Evolutionary conservation across 2,329 filamentous ascomycete genomes (phyloP).

Genomic region (Teratosphaeriaceae sp.): DNA sequence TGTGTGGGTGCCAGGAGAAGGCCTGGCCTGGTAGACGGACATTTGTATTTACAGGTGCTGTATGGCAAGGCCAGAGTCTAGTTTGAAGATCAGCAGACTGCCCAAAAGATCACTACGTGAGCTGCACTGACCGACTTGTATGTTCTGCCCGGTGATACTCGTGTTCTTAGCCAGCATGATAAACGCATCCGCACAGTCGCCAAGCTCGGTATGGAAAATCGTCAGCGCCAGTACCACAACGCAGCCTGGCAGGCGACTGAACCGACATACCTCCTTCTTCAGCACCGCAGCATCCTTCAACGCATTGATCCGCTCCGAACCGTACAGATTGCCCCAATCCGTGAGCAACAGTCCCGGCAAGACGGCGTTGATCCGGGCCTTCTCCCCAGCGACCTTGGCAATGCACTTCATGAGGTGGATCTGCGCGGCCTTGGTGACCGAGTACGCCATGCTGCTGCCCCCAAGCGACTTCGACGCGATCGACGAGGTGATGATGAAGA

Average conservation of each 20-base stretch:
- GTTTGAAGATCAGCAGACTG: not conserved
- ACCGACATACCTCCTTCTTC: slow-evolving; percentile 47
- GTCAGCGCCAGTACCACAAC: slow-evolving; percentile 2
- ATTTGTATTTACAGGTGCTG: slow-evolving; percentile 11
- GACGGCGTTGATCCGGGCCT: slow-evolving; percentile 59
- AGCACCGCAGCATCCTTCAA: slow-evolving; percentile 53
- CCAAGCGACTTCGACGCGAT: slow-evolving; percentile 45
- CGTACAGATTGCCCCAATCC: slow-evolving; percentile 51
- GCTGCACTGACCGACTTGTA: slow-evolving; percentile 34
- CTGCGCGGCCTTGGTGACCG: slow-evolving; percentile 69
- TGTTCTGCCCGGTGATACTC: slow-evolving; percentile 42
- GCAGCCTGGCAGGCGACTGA: not conserved
- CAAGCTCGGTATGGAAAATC: slow-evolving; percentile 38
- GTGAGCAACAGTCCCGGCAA: slow-evolving; percentile 59
- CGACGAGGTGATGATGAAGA: slow-evolving; percentile 56
- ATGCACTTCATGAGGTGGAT: slow-evolving; percentile 61
- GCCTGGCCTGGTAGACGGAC: no score
- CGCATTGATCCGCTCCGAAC: slow-evolving; percentile 49
- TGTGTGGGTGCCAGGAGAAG: no score
- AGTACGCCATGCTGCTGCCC: slow-evolving; percentile 60
- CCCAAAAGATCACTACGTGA: not conserved
- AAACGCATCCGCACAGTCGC: slow-evolving; percentile 51
- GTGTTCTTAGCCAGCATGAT: slow-evolving; percentile 49
- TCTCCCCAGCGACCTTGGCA: slow-evolving; percentile 55
- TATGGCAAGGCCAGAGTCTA: slow-evolving; percentile 8